Evolutionary conservation across 2,329 filamentous ascomycete species (phyloP).

Genomic region (Pseudofabraea citricarpa): DNA sequence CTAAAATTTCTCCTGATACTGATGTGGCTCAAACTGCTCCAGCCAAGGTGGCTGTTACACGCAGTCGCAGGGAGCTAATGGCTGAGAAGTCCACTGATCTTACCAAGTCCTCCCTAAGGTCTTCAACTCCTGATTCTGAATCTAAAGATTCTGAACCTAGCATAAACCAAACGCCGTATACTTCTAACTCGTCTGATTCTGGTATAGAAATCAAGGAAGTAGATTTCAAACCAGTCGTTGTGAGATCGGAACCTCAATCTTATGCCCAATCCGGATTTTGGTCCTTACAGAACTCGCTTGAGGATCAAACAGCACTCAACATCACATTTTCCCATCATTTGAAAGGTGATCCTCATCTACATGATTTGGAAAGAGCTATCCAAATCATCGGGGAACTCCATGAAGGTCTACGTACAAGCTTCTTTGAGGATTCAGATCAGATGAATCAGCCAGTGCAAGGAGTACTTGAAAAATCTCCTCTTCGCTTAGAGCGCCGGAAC

Average conservation of each 20-base stretch:
- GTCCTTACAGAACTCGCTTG: slow-evolving; percentile 29
- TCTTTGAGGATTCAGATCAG: slow-evolving; percentile 11
- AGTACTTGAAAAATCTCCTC: background rate
- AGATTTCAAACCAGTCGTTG: slow-evolving; percentile 1
- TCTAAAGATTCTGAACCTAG: too few relatives aligned
- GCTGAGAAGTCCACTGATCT: too few relatives aligned
- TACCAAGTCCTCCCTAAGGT: too few relatives aligned
- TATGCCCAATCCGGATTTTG: slow-evolving; percentile 37
- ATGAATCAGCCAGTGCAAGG: background rate
- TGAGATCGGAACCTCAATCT: slow-evolving; percentile 28
- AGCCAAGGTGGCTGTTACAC: too few relatives aligned
- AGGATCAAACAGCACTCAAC: slow-evolving; percentile 37
- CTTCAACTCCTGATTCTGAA: too few relatives aligned
- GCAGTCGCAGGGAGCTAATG: too few relatives aligned
- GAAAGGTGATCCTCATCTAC: slow-evolving; percentile 26
- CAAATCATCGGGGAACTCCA: slow-evolving; percentile 24
- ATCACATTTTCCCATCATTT: slow-evolving; percentile 29
- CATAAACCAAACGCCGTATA: too few relatives aligned
- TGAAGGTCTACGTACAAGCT: slow-evolving; percentile 30
- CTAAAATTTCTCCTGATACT: too few relatives aligned
- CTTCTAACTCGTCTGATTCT: too few relatives aligned
- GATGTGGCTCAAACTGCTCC: too few relatives aligned
- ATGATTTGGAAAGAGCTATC: slow-evolving; percentile 31
- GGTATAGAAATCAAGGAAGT: slow-evolving; percentile 5
- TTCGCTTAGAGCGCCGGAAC: background rate